Conservation (phyloP, 306 rosid species). For the Boehmeria nivea region DNA sequence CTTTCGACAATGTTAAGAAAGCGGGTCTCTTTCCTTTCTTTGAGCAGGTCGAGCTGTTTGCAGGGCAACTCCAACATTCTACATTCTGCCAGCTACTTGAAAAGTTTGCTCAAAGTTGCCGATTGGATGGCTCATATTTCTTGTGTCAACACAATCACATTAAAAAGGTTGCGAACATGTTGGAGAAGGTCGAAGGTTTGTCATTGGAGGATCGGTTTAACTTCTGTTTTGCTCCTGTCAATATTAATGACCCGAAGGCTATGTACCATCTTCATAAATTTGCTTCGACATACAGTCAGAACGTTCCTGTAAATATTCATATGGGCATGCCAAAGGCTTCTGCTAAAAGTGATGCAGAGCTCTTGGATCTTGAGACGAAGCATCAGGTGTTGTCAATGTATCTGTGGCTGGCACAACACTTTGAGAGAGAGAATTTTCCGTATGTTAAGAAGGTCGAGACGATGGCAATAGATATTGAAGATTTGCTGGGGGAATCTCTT, state of each 20-base stretch:
- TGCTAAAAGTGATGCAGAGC: slow-evolving; percentile 72
- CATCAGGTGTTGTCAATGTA: slow-evolving; percentile 86
- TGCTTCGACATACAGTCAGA: slow-evolving; percentile 65
- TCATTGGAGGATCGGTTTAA: slow-evolving; percentile 81
- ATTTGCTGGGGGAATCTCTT: slow-evolving; percentile 59
- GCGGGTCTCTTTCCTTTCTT: slow-evolving; percentile 75
- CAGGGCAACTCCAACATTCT: slow-evolving; percentile 50
- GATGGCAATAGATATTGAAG: slow-evolving; percentile 71
- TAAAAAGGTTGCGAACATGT: slow-evolving; percentile 87
- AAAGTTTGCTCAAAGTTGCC: slow-evolving; percentile 69
- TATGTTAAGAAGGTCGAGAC: slow-evolving; percentile 59
- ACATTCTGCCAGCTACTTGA: slow-evolving; percentile 58
- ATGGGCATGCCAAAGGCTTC: slow-evolving; percentile 80
- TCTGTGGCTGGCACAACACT: slow-evolving; percentile 82
- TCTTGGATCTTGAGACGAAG: slow-evolving; percentile 83
- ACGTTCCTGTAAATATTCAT: slow-evolving; percentile 61
- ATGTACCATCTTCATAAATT: slow-evolving; percentile 72
- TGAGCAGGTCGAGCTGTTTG: slow-evolving; percentile 82
- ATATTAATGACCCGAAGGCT: slow-evolving; percentile 88
- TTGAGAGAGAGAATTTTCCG: slow-evolving; percentile 67
- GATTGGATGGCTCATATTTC: slow-evolving; percentile 75
- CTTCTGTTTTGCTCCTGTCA: slow-evolving; percentile 86
- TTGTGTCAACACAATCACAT: slow-evolving; percentile 68
- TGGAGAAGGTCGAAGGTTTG: slow-evolving; percentile 61
- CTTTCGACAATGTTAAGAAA: slow-evolving; percentile 60